Evolutionary conservation across 495 filamentous ascomycete species (phyloP), one percentile per base, ranked within the genome.

Genomic region (Lophiostoma macrostomum): DNA sequence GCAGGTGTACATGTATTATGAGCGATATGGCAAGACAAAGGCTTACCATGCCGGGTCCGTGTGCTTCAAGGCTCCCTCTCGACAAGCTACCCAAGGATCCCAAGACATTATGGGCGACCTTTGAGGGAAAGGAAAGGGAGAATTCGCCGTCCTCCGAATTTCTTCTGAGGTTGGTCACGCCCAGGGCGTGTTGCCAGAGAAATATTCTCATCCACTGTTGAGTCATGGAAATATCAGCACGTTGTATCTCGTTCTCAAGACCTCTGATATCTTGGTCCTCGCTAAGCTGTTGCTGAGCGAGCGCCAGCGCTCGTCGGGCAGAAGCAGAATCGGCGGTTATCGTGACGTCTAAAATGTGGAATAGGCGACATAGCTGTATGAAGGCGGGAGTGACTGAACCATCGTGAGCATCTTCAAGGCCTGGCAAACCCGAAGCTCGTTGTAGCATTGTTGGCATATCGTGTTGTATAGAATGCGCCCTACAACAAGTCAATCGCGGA

Each of bases 181-280:
- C 19, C 61, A 58, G 38, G 57, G 57, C 20, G 65, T 66, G 63
- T 30, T 71, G 66, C 74, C 74, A 77, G 30, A 75, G 43, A 6
- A 74, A 57, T 34, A 74, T 71, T 12, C 71, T 67, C 73, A 77
- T 75, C 74, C 74, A 75, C 40, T 74, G 71, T 35, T 69, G 55
- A 2, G 74, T 75, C 27, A 74, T 70, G 40, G 65, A 72, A n/a
- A 75, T 65, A 53, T 76, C 74, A 0, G 72, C 74, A 38, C 69
- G 68, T 43, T 76, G 74, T 11, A 74, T 58, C 30, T 74, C 71
- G 18, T 66, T 74, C 14, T 64, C 59, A 5, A 14, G 58, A 56
- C 20, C 60, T 58, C 32, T 61, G 42, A 18, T 67, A 51, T 8
- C 59, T 43, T 1, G 62, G 20, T 53, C 50, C 58, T 12, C 60